Percentiles rank a stretch among this genome's conserved stretches.
Evolutionary conservation across 1,284 basidiomycete species (phyloP).

Genomic region (Trichosporon faecale): DNA sequence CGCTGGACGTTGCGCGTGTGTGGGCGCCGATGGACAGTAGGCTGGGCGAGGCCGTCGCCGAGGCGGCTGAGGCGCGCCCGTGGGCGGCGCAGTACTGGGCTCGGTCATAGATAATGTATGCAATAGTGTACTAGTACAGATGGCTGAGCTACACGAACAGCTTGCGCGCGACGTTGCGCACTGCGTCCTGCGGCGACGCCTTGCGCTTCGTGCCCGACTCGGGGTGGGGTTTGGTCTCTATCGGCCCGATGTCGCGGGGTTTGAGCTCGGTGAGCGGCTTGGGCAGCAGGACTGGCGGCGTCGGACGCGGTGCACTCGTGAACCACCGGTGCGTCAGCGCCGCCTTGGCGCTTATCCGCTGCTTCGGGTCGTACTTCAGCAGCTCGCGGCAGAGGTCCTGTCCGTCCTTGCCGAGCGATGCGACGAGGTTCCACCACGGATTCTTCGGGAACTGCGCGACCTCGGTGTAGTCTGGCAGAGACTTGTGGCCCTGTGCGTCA

Average conservation of each 20-base stretch:
- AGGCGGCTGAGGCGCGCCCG: constrained; percentile 10
- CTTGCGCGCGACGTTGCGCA: constrained; percentile 21
- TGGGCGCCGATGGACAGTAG: constrained; percentile 35
- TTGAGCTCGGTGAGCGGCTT: constrained; percentile 49
- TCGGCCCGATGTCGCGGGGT: constrained; percentile 45
- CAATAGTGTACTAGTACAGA: constrained; percentile 2
- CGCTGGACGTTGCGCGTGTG: constrained; percentile 55
- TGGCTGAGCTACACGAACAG: constrained; percentile 19
- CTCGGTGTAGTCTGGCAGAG: constrained; percentile 82
- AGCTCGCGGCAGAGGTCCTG: constrained; percentile 78
- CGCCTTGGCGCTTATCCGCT: constrained; percentile 74
- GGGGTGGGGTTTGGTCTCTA: neutral
- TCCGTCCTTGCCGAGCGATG: constrained; percentile 81
- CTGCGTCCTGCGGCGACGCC: constrained; percentile 6
- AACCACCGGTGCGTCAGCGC: constrained; percentile 50
- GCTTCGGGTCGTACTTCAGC: constrained; percentile 79
- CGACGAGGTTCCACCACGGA: constrained; percentile 67
- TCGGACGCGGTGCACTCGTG: constrained; percentile 42
- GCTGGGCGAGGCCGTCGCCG: constrained; percentile 15
- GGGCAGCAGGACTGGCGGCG: constrained; percentile 43
- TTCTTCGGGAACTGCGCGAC: constrained; percentile 76
- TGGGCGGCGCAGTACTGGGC: constrained; percentile 23
- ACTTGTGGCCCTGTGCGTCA: constrained; percentile 68
- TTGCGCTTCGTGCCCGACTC: constrained; percentile 21
- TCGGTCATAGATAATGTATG: neutral